These are phyloP conservation scores for Babesia sp. DNA, from an alignment of 169 alveolate species.

Conservation along the genomic window DNA sequence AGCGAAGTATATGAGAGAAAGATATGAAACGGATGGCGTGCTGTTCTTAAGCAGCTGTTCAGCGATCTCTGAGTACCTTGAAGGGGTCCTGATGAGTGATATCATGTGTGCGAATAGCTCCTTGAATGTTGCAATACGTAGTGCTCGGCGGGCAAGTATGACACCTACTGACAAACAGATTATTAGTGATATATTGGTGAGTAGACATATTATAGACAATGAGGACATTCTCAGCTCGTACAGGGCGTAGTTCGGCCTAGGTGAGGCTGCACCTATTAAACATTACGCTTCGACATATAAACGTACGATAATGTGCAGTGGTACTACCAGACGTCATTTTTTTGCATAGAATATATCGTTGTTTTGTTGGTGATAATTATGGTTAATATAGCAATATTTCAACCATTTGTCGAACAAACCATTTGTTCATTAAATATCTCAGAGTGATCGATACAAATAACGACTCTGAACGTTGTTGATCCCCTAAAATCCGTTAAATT, in stretches of 20 bases:
- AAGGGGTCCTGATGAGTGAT: not conserved
- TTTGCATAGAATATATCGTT: too few relatives aligned
- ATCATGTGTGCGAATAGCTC: not conserved
- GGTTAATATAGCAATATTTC: too few relatives aligned
- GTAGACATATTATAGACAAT: not conserved
- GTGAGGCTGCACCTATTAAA: too few relatives aligned
- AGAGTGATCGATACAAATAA: too few relatives aligned
- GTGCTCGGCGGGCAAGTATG: not conserved
- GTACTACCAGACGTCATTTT: too few relatives aligned
- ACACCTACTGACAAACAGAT: not conserved
- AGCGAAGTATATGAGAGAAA: slow-evolving; percentile 8
- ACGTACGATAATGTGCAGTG: too few relatives aligned
- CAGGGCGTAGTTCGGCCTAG: slow-evolving; percentile 9
- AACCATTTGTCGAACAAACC: too few relatives aligned
- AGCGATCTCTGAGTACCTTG: slow-evolving; percentile 5
- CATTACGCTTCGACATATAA: too few relatives aligned
- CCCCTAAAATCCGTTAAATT: too few relatives aligned
- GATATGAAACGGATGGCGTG: not conserved
- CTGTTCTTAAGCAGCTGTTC: not conserved
- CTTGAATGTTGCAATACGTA: not conserved
- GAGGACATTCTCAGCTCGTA: not conserved
- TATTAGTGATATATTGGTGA: slow-evolving; percentile 7
- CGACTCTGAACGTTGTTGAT: too few relatives aligned
- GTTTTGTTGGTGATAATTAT: too few relatives aligned
- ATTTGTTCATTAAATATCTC: too few relatives aligned